These are phyloP conservation scores for Debaryomyces fabryi DNA, from an alignment of 1,139 yeast genomes.

Conservation along the genomic window DNA sequence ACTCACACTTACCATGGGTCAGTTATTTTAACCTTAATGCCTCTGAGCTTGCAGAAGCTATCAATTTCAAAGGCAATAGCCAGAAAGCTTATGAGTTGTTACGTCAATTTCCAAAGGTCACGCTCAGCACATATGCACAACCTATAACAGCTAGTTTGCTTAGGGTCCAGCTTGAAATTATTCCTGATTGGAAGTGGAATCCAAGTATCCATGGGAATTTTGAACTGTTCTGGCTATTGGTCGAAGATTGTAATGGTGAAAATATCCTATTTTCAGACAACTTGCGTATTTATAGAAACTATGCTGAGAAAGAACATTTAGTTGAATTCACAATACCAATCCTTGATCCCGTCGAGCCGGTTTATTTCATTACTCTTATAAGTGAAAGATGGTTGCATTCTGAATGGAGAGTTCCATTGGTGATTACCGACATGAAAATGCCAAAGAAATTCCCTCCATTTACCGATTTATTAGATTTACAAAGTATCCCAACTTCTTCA, in stretches of 20 bases:
- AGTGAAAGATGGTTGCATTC: slow-evolving; percentile 89
- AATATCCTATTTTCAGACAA: slow-evolving; percentile 61
- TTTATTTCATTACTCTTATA: slow-evolving; percentile 67
- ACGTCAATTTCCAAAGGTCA: slow-evolving; percentile 70
- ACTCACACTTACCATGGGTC: slow-evolving; percentile 81
- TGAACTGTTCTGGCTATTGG: slow-evolving; percentile 68
- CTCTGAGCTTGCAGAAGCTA: slow-evolving; percentile 79
- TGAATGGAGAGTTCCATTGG: slow-evolving; percentile 62
- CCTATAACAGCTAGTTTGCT: slow-evolving; percentile 75
- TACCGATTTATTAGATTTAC: slow-evolving; percentile 54
- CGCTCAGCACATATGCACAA: slow-evolving; percentile 61
- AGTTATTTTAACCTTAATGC: slow-evolving; percentile 72
- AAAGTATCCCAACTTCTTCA: slow-evolving; percentile 50
- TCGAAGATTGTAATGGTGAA: slow-evolving; percentile 88
- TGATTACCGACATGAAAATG: slow-evolving; percentile 54
- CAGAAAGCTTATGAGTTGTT: slow-evolving; percentile 61
- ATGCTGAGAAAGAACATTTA: slow-evolving; percentile 55
- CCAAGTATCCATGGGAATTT: slow-evolving; percentile 57
- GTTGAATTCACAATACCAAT: slow-evolving; percentile 69
- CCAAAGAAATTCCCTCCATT: slow-evolving; percentile 75
- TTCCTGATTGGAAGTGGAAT: slow-evolving; percentile 83
- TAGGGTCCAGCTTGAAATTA: slow-evolving; percentile 64
- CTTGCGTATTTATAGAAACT: slow-evolving; percentile 52
- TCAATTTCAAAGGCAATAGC: slow-evolving; percentile 72
- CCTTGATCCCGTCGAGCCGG: slow-evolving; percentile 68